phyloP scores from a whole-genome alignment of 192 early-diverging fungal genomes.

The Coemansia guatemalensis region DNA sequence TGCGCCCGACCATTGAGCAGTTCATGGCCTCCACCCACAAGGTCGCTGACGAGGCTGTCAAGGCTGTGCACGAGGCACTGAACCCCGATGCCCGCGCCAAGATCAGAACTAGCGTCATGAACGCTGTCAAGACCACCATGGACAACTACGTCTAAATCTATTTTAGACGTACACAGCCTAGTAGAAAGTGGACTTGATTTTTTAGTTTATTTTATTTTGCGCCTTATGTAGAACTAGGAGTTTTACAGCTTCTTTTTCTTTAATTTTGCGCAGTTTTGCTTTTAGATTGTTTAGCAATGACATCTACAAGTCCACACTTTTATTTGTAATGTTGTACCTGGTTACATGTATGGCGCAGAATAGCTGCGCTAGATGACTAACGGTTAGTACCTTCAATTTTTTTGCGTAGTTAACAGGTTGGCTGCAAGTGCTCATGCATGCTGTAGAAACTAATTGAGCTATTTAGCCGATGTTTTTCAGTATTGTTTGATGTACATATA shows the following conservation, averaged over 20 bases:
- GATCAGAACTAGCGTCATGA: constrained; percentile 54
- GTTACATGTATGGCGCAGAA: neutral
- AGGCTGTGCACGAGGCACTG: constrained; percentile 46
- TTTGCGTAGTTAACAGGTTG: neutral
- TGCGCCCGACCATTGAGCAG: constrained; percentile 50
- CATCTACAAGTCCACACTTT: neutral
- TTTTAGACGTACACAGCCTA: neutral
- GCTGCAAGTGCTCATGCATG: neutral
- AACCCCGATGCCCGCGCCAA: constrained; percentile 55
- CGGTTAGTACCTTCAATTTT: neutral
- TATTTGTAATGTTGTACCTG: neutral
- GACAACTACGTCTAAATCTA: constrained; percentile 47
- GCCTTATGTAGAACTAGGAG: neutral
- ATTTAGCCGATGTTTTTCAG: neutral
- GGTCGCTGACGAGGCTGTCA: constrained; percentile 39
- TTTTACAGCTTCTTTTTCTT: neutral
- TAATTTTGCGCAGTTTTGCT: neutral
- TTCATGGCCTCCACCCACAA: constrained; percentile 37
- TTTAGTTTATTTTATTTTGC: neutral
- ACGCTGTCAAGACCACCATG: constrained; percentile 56
- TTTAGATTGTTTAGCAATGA: constrained; percentile 11
- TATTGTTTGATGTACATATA: neutral
- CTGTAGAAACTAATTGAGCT: neutral
- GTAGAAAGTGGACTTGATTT: neutral
- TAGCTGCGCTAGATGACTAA: neutral